Evolutionary conservation across 2,329 filamentous ascomycete genomes (phyloP).

Genomic region (Diaporthe sp.): DNA sequence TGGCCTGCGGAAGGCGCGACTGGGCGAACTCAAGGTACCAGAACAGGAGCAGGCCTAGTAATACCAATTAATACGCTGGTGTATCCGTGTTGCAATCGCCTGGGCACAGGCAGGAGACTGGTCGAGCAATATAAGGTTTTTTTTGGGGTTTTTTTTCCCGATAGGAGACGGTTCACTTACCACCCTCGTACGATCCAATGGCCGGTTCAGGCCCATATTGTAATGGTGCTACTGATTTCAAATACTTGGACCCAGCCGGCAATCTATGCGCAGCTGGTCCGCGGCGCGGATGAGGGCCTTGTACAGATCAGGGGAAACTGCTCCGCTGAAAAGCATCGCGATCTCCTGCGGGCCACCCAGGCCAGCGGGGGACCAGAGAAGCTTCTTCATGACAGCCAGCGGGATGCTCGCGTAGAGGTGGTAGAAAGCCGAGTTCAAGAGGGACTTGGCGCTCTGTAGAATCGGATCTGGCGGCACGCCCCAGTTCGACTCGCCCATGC

Average conservation of each 20-base stretch:
- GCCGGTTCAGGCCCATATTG: background rate
- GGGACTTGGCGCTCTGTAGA: background rate
- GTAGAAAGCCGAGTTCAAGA: background rate
- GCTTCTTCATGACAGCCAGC: background rate
- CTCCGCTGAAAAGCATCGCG: background rate
- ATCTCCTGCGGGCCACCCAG: background rate
- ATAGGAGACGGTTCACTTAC: background rate
- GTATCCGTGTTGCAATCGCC: no score
- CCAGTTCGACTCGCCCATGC: background rate
- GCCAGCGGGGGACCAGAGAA: background rate
- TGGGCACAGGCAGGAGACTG: background rate
- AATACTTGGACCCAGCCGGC: background rate
- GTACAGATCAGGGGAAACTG: background rate
- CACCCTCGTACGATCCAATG: background rate
- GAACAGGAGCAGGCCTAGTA: background rate
- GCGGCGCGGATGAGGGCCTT: background rate
- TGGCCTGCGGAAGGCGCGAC: background rate
- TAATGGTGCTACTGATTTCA: background rate
- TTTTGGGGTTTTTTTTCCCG: no score
- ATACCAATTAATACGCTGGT: background rate
- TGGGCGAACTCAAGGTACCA: background rate
- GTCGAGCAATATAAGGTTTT: background rate
- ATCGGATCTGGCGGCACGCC: background rate
- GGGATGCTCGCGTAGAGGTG: conserved; percentile 1
- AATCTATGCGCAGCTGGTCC: background rate